Evolutionary conservation across 1,139 yeast species (phyloP).

Genomic region (Suhomyces bokatorum): DNA sequence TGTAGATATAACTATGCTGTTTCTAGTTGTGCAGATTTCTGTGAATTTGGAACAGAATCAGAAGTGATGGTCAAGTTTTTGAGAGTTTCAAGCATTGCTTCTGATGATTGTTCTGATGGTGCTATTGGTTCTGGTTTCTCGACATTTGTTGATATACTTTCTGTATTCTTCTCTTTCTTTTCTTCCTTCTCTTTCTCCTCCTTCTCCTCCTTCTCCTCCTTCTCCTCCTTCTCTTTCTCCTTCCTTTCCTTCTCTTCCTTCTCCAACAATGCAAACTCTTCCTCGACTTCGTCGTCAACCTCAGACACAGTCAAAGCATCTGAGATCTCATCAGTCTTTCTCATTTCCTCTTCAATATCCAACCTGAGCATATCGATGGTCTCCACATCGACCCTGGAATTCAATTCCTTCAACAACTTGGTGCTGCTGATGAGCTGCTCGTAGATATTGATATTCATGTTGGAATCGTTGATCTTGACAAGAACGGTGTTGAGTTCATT

Average conservation of each 20-base stretch:
- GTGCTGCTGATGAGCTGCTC: slow-evolving; percentile 40
- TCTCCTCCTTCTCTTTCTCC: slow-evolving; percentile 1
- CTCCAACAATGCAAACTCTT: slow-evolving; percentile 14
- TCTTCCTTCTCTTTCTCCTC: background rate
- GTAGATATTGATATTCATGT: slow-evolving; percentile 40
- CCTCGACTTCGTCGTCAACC: slow-evolving; percentile 23
- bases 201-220: background rate
- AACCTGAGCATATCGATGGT: slow-evolving; percentile 38
- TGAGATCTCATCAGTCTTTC: slow-evolving; percentile 25
- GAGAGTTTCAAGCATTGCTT: slow-evolving; percentile 2
- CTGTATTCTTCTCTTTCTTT: background rate
- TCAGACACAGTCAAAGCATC: slow-evolving; percentile 31
- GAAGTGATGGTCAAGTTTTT: slow-evolving; percentile 1
- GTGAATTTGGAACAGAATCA: background rate
- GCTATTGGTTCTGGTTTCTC: background rate
- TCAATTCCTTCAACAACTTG: slow-evolving; percentile 35
- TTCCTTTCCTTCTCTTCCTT: slow-evolving; percentile 2
- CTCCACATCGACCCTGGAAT: slow-evolving; percentile 27
- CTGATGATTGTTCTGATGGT: background rate
- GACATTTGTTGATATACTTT: background rate
- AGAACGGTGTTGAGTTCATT: slow-evolving; percentile 40
- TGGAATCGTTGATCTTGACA: slow-evolving; percentile 49
- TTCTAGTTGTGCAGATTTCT: background rate
- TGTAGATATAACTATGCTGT: slow-evolving; percentile 1
- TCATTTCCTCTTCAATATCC: slow-evolving; percentile 44